Evolutionary conservation across 2,329 filamentous ascomycete genomes (phyloP).

Genomic region (Hypoxylon sp.): DNA sequence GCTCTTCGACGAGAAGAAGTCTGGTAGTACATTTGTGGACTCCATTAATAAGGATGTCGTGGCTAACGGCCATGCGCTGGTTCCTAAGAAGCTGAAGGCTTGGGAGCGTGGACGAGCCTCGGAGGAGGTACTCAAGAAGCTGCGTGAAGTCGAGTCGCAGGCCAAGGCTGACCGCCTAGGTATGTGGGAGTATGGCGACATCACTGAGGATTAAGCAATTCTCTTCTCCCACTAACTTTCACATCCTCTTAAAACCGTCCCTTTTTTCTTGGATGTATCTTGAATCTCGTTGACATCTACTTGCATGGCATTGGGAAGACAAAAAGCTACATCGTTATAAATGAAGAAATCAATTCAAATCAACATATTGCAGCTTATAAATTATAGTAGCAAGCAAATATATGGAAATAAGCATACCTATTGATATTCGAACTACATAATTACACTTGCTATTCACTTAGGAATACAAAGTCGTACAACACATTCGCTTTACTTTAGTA

Average conservation of each 20-base stretch:
- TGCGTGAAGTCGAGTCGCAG: constrained; percentile 77
- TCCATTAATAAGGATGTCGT: constrained; percentile 92
- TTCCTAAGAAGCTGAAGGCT: constrained; percentile 87
- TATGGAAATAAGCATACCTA: no score
- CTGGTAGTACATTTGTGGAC: constrained; percentile 65
- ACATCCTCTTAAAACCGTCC: neutral
- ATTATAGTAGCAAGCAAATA: no score
- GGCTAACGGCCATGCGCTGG: constrained; percentile 85
- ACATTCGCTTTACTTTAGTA: no score
- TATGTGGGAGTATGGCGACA: constrained; percentile 98
- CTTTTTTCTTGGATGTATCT: constrained; percentile 6
- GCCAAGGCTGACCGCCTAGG: constrained; percentile 84
- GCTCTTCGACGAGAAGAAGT: constrained; percentile 77
- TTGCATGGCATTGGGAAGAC: constrained; percentile 22
- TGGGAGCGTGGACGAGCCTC: constrained; percentile 83
- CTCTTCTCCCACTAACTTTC: no score
- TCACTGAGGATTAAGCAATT: constrained; percentile 86
- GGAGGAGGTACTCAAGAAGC: constrained; percentile 72
- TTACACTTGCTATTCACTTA: no score
- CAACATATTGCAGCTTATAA: constrained; percentile 3
- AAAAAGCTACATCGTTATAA: constrained; percentile 13
- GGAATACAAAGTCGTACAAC: no score
- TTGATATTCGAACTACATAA: no score
- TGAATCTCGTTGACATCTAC: constrained; percentile 13
- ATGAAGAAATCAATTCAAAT: constrained; percentile 6